A percentile compares a stretch with the other conserved stretches of the same genome.
Evolutionary conservation across 163 green algal genomes (phyloP).

Genomic region (Chlamydomonas reinhardtii): DNA sequence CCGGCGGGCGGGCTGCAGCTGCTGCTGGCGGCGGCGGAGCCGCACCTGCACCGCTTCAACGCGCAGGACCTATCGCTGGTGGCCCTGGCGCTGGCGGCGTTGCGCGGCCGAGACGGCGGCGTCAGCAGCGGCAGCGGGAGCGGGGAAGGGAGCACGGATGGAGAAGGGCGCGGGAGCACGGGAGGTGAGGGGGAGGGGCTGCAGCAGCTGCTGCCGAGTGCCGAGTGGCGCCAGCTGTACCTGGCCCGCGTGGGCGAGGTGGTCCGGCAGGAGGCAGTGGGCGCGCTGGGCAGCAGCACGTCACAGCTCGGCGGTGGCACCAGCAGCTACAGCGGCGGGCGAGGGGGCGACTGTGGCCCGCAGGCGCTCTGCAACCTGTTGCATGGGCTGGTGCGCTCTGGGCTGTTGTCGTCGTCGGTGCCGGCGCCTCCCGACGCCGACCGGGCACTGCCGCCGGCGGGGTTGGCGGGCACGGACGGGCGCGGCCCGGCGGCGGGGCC

Average conservation of each 20-base stretch:
- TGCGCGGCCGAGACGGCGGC: background rate
- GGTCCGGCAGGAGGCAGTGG: no score
- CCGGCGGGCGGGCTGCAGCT: constrained; percentile 29
- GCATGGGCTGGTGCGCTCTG: constrained; percentile 8
- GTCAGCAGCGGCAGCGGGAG: background rate
- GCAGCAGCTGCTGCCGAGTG: background rate
- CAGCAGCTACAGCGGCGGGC: no score
- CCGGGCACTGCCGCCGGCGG: no score
- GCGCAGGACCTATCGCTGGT: constrained; percentile 32
- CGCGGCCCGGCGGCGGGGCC: no score
- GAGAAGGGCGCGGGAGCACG: no score
- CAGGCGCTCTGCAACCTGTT: constrained; percentile 37
- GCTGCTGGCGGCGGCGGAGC: constrained; percentile 38
- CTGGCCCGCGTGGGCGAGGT: no score
- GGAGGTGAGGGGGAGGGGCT: background rate
- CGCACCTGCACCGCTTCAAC: constrained; percentile 33
- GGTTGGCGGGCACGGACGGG: no score
- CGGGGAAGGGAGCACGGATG: no score
- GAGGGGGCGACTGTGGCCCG: background rate
- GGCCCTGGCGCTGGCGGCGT: constrained; percentile 16
- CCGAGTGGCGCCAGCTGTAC: background rate
- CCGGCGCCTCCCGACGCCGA: no score
- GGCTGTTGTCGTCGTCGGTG: no score
- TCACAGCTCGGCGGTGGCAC: no score
- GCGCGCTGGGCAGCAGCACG: no score